Percentiles rank a stretch among this genome's conserved stretches.
phyloP scores from a whole-genome alignment of 495 filamentous ascomycete species.

The Apiosordaria backusii region DNA sequence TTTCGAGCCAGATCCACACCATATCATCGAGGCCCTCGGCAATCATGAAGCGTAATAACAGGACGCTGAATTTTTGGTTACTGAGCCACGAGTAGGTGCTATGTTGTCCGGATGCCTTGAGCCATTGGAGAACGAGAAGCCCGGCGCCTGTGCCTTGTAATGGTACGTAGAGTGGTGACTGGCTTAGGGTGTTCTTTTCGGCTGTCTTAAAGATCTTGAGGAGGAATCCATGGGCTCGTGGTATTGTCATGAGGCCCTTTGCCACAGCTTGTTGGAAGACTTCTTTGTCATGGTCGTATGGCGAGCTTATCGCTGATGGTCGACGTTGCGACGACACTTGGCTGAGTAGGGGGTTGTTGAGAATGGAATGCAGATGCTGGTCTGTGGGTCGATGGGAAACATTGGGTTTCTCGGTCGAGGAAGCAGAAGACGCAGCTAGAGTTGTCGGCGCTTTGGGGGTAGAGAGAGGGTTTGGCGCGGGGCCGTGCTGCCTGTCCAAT shows the following conservation, averaged over 20 bases:
- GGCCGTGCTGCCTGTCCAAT: constrained; percentile 63
- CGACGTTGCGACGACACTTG: constrained; percentile 10
- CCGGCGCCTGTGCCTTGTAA: constrained; percentile 42
- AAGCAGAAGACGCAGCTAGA: constrained; percentile 9
- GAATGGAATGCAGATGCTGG: constrained; percentile 59
- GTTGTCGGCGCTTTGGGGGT: background rate
- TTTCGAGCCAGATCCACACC: constrained; percentile 42
- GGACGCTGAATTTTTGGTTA: constrained; percentile 28
- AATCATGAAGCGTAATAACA: constrained; percentile 47
- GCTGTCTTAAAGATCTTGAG: constrained; percentile 29
- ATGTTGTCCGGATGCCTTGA: constrained; percentile 48
- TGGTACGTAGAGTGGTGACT: constrained; percentile 24
- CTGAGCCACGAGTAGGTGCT: constrained; percentile 35
- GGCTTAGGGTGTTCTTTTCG: constrained; percentile 24
- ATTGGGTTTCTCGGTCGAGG: constrained; percentile 2
- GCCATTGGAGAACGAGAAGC: constrained; percentile 46
- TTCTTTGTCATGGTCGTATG: constrained; percentile 22
- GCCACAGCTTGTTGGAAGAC: constrained; percentile 39
- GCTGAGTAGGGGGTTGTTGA: constrained; percentile 66
- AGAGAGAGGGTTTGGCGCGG: constrained; percentile 13
- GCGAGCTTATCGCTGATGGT: background rate
- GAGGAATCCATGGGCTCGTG: constrained; percentile 41
- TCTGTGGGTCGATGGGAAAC: constrained; percentile 38
- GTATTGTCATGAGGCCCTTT: constrained; percentile 44
- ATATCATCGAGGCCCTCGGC: constrained; percentile 47